A percentile compares a stretch with the other conserved stretches of the same genome.
Conservation (phyloP, 805 yeast genomes). For the Metschnikowia sp. region DNA sequence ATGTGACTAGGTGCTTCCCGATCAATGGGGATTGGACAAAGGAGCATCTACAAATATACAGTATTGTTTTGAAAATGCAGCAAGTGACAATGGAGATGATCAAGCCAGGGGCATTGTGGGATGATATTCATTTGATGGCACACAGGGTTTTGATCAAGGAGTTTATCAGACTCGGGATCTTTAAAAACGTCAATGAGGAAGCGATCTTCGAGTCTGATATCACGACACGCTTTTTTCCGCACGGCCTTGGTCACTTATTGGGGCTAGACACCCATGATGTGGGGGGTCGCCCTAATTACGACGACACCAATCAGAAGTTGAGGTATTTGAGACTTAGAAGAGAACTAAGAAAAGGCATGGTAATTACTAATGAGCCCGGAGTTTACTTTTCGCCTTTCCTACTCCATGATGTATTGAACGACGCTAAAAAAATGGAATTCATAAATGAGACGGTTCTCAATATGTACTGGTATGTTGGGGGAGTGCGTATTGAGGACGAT, state of each 20-base stretch:
- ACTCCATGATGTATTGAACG: slow-evolving; percentile 57
- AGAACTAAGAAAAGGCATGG: slow-evolving; percentile 69
- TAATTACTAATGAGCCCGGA: slow-evolving; percentile 94
- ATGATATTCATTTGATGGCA: slow-evolving; percentile 73
- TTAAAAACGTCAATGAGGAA: slow-evolving; percentile 53
- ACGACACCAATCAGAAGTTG: slow-evolving; percentile 75
- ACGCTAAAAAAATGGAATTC: slow-evolving; percentile 47
- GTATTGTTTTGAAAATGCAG: slow-evolving; percentile 82
- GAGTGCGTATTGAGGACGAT: slow-evolving; percentile 95
- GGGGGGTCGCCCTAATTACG: slow-evolving; percentile 83
- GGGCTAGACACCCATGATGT: slow-evolving; percentile 98
- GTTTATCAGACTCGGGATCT: slow-evolving; percentile 72
- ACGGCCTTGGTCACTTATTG: slow-evolving; percentile 89
- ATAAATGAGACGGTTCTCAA: slow-evolving; percentile 66
- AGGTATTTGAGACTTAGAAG: slow-evolving; percentile 80
- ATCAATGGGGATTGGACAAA: slow-evolving; percentile 83
- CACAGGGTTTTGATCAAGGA: slow-evolving; percentile 73
- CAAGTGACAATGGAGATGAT: slow-evolving; percentile 62
- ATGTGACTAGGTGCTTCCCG: slow-evolving; percentile 95
- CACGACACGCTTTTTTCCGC: slow-evolving; percentile 85
- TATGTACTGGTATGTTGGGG: slow-evolving; percentile 87
- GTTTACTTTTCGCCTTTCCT: slow-evolving; percentile 83
- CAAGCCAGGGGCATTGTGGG: slow-evolving; percentile 85
- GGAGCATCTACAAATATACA: slow-evolving; percentile 82
- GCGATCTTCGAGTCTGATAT: slow-evolving; percentile 70